phyloP scores from a whole-genome alignment of 1,284 basidiomycete genomes.

The Tetrapyrgos nigripes region DNA sequence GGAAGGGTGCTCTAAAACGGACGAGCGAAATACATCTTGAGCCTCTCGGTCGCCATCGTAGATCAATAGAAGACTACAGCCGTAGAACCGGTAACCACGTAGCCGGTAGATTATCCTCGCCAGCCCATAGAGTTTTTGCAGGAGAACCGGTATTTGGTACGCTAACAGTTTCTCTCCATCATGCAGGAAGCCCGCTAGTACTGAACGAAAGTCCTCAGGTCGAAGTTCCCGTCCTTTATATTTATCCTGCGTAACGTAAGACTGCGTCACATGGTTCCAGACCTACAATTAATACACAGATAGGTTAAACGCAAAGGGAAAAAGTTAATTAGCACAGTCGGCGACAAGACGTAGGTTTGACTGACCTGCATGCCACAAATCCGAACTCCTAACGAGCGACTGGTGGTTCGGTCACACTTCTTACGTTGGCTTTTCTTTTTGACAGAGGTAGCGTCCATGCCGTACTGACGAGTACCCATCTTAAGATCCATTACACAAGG shows the following conservation, averaged over 20 bases:
- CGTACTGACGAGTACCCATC: slow-evolving; percentile 99
- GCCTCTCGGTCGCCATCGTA: slow-evolving; percentile 94
- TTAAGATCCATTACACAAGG: slow-evolving; percentile 98
- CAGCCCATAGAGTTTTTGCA: slow-evolving; percentile 94
- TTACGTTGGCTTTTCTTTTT: slow-evolving; percentile 99
- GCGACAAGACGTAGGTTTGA: not conserved
- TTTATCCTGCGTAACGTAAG: slow-evolving; percentile 95
- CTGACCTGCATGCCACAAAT: slow-evolving; percentile 99
- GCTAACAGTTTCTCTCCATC: slow-evolving; percentile 86
- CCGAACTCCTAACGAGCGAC: slow-evolving; percentile 87
- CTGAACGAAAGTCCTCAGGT: slow-evolving; percentile 83
- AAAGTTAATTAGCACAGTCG: not conserved
- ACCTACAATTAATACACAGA: slow-evolving; percentile 62
- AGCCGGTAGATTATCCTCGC: slow-evolving; percentile 90
- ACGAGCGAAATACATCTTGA: slow-evolving; percentile 76
- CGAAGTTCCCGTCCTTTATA: slow-evolving; percentile 93
- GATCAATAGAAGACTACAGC: slow-evolving; percentile 95
- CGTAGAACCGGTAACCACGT: slow-evolving; percentile 96
- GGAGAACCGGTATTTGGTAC: slow-evolving; percentile 91
- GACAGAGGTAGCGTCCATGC: slow-evolving; percentile 89
- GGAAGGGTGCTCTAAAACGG: slow-evolving; percentile 69
- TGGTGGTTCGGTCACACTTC: slow-evolving; percentile 97
- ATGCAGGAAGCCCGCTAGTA: slow-evolving; percentile 85
- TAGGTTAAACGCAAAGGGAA: slow-evolving; percentile 3
- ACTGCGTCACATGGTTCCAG: slow-evolving; percentile 84